Conservation (phyloP, 768 basidiomycete species). For the Boletus vinaceobasis region DNA sequence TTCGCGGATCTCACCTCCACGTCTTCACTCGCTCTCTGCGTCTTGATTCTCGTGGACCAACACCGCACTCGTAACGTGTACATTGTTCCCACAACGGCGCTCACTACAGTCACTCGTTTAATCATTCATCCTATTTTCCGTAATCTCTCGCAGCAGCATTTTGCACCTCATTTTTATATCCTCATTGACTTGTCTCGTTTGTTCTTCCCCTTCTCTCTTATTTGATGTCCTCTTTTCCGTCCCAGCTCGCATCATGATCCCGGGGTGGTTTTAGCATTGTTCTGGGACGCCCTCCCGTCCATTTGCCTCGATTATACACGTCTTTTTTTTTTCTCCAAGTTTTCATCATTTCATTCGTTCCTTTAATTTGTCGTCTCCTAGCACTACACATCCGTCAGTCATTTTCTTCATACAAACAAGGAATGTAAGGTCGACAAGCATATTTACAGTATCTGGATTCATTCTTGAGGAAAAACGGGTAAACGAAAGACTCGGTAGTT, state of each 20-base stretch:
- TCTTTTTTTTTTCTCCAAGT: neutral
- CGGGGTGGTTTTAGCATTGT: constrained; percentile 8
- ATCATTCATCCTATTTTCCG: constrained; percentile 1
- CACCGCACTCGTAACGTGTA: neutral
- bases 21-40: no score
- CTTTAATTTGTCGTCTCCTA: neutral
- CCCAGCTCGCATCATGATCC: neutral
- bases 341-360: neutral
- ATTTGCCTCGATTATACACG: neutral
- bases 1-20: neutral
- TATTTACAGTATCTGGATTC: no score
- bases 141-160: constrained; percentile 9
- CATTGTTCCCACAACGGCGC: neutral
- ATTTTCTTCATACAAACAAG: neutral
- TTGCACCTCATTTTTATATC: constrained; percentile 11
- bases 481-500: neutral
- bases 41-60: neutral
- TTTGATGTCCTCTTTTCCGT: neutral
- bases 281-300: constrained; percentile 16
- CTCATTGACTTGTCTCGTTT: constrained; percentile 1
- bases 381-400: neutral
- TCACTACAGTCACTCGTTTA: constrained; percentile 10
- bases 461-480: neutral
- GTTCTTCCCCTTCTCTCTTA: neutral
- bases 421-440: constrained; percentile 9